Percentiles rank a stretch among this genome's conserved stretches.
Conservation (phyloP, 768 basidiomycete genomes). For the Sarcomyxa edulis region DNA sequence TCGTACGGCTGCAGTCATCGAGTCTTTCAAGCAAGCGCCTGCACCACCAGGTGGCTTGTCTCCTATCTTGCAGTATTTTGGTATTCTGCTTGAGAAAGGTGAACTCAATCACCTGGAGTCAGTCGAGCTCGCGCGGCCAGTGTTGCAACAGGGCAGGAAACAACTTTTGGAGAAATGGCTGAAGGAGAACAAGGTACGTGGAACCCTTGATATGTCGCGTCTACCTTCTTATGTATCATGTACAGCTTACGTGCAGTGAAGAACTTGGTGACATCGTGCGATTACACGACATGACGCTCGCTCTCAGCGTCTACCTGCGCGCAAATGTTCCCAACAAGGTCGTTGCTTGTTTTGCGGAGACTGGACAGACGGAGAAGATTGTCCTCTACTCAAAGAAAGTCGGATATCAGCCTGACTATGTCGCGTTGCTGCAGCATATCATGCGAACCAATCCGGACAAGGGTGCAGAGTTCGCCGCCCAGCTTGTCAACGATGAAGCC, state of each 20-base stretch:
- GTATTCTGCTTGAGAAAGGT: conserved; percentile 96
- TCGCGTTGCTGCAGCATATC: conserved; percentile 87
- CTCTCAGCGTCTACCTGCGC: conserved; percentile 93
- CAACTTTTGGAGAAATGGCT: conserved; percentile 98
- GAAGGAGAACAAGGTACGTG: conserved; percentile 92
- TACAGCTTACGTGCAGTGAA: conserved; percentile 93
- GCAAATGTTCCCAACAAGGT: conserved; percentile 99
- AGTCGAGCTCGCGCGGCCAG: conserved; percentile 91
- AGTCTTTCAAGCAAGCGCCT: conserved; percentile 96
- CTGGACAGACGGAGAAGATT: conserved; percentile 98
- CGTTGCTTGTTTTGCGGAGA: conserved; percentile 98
- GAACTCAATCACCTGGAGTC: conserved; percentile 97
- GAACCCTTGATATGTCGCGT: background rate
- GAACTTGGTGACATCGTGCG: conserved; percentile 98
- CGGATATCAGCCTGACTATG: conserved; percentile 88
- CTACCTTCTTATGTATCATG: background rate
- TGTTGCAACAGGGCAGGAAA: conserved; percentile 93
- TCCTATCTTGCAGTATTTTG: conserved; percentile 97
- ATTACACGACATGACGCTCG: conserved; percentile 92
- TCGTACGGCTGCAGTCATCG: conserved; percentile 91
- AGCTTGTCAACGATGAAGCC: conserved; percentile 87
- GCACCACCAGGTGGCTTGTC: conserved; percentile 84
- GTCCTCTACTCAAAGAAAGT: conserved; percentile 97
- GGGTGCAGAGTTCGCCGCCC: conserved; percentile 95
- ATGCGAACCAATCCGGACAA: conserved; percentile 97